Evolutionary conservation across 257 asterid genomes (phyloP), one percentile per base, ranked within the genome.

Genomic region (Lantana camara): DNA sequence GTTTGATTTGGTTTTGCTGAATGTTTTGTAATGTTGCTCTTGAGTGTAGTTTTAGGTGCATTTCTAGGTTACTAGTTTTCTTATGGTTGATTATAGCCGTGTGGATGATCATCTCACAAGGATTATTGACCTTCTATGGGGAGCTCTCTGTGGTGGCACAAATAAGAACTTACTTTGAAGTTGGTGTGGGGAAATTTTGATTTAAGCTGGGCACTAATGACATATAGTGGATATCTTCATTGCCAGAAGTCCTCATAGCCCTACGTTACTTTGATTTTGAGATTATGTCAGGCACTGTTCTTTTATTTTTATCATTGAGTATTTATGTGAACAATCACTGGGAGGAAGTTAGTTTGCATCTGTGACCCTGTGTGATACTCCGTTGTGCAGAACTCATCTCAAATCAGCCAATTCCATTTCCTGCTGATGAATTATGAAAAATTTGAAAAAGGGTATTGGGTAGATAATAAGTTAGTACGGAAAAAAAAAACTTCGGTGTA

Each of bases 1-100:
- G 14, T 60, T 68, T 75, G 19, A 50, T 50, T 69, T 56, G 24
- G 17, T 57, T 56, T 71, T 46, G 14, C 23, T 46, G 61, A n/a
- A 50, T 69, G 53, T 44, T 46, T 14, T 34, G 37, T 41, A 19
- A 69, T 60, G 74, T 32, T 9, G 46, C 62, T 32, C 48, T 40
- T 13, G 63, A 19, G 17, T 57, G 27, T 49, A 29, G 59, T 27
- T 58, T 45, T 19, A 60, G 67, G 24, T 64, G 54, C 17, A 13
- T 56, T 42, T 35, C 23, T 3, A 8, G 38, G 64, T 58, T 58
- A 1, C 35, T 58, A 37, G 29, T 47, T 42, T 1, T 66, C 40
- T 57, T 23, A 22, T 69, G 8, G 34, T 54, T 27, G 49, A 40
- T 19, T 23, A n/a, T 71, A 38, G 9, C 21, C 54, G 40, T 19